These are phyloP conservation scores for Stropharia rugosoannulata DNA, from an alignment of 768 basidiomycete genomes.

Conservation along the genomic window DNA sequence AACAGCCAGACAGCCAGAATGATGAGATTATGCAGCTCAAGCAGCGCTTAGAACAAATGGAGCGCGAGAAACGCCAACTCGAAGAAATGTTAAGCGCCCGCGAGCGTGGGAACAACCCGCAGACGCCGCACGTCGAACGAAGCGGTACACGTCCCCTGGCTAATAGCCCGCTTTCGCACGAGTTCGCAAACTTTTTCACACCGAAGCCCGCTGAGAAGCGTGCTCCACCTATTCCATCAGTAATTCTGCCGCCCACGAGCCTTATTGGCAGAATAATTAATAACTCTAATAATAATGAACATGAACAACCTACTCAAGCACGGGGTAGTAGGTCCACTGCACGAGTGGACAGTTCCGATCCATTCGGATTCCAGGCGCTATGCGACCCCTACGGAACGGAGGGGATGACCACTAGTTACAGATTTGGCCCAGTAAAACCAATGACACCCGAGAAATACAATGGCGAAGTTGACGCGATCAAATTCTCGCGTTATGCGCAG, in stretches of 20 bases:
- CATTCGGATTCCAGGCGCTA: too few relatives aligned
- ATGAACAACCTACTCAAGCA: too few relatives aligned
- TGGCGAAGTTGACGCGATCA: conserved; percentile 7
- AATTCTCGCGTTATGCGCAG: conserved; percentile 2
- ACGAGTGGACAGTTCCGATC: too few relatives aligned
- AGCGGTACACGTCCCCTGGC: too few relatives aligned
- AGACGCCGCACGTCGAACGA: too few relatives aligned
- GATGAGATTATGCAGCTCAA: background rate
- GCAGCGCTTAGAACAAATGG: background rate
- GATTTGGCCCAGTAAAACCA: background rate
- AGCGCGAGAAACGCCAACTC: background rate
- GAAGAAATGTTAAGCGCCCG: background rate
- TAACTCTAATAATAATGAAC: too few relatives aligned
- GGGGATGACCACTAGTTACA: background rate
- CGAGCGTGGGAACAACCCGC: too few relatives aligned
- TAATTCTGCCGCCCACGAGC: background rate
- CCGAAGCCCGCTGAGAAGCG: background rate
- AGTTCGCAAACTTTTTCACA: background rate
- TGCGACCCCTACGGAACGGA: too few relatives aligned
- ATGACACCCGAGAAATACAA: conserved; percentile 5
- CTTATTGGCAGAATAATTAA: background rate
- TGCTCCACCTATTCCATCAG: background rate
- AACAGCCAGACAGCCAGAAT: background rate
- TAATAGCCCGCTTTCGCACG: background rate
- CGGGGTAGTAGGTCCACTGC: too few relatives aligned